Evolutionary conservation across 805 yeast species (phyloP).

Genomic region (Cyberlindnera mrakii): DNA sequence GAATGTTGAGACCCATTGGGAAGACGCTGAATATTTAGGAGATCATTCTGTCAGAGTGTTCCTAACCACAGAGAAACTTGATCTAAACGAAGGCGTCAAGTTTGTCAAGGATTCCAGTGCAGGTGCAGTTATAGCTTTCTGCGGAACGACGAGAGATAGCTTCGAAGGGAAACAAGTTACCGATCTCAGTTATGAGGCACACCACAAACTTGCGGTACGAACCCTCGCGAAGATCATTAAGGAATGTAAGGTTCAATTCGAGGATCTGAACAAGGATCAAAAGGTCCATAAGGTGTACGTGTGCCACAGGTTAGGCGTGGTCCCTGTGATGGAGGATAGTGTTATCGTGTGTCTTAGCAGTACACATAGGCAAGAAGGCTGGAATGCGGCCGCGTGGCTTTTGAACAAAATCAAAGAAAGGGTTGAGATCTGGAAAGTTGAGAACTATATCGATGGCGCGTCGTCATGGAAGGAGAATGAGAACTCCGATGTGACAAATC

Average conservation of each 20-base stretch:
- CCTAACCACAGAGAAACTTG: slow-evolving; percentile 20
- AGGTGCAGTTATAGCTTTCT: slow-evolving; percentile 45
- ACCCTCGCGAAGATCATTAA: slow-evolving; percentile 31
- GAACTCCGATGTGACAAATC: slow-evolving; percentile 13
- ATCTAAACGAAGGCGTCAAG: slow-evolving; percentile 20
- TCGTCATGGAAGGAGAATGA: slow-evolving; percentile 40
- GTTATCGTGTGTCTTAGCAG: slow-evolving; percentile 38
- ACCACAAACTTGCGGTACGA: slow-evolving; percentile 33
- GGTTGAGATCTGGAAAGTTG: slow-evolving; percentile 48
- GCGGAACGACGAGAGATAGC: slow-evolving; percentile 43
- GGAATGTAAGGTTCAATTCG: slow-evolving; percentile 26
- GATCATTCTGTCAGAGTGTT: slow-evolving; percentile 16
- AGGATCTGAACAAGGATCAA: slow-evolving; percentile 12
- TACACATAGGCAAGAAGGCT: slow-evolving; percentile 42
- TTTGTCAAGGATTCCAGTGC: slow-evolving; percentile 38
- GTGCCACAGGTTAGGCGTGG: slow-evolving; percentile 41
- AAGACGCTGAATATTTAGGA: neutral
- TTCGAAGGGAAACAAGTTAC: slow-evolving; percentile 36
- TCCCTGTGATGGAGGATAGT: slow-evolving; percentile 43
- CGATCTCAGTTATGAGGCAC: slow-evolving; percentile 41
- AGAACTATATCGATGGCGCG: slow-evolving; percentile 36
- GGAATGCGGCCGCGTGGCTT: slow-evolving; percentile 39
- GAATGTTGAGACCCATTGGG: slow-evolving; percentile 5
- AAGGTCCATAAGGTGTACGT: slow-evolving; percentile 32
- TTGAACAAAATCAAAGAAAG: slow-evolving; percentile 38